Base-by-base conservation (phyloP, 805 yeast genomes). In the Saccharomycopsis sp. region DNA sequence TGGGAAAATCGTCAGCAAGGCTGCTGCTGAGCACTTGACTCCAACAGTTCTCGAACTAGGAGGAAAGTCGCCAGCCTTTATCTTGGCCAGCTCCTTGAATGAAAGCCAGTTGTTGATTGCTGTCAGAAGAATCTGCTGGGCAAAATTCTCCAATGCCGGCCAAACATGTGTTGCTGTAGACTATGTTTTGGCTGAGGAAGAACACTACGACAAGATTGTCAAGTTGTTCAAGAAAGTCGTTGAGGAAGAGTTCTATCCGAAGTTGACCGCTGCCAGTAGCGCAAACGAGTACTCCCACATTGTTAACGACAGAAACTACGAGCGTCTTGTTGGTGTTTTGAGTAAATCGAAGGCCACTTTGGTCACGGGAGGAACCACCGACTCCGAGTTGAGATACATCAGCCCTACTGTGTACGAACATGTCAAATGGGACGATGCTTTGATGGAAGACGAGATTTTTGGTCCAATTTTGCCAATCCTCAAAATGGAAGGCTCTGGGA, bases 81-180 rank as follows among this genome's bases (percentile, higher is more conserved):
- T 91, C 9, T 78, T 90, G 54, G 77, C 73, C 52, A 66, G 71
- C 8, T 69, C 73, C 1, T 62, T 76, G 48, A 75, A 12, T 2
- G 56, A 52, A 8, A 29, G 44, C 2, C 50, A 75, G 18, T 54
- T 61, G n/a, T 44, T 18, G 34, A 58, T 48, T 37, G 76, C 80
- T 2, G 76, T 90, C 24, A 78, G 78, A 62, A 80, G 97, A 70
- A 72, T 89, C 15, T 77, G 79, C 1, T 89, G 94, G 88, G 92
- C 91, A 16, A 82, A 85, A 64, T 85, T 85, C 67, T 72, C 81
- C 34, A 92, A 90, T 68, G 81, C 87, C 16, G 98, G 98, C 16
- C 98, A 91, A 73, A 84, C 94, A 1, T 91, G 97, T 74, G 87
- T 89, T 46, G 88, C 96, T 8, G 87, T 91, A 7, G 98, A 92